These are phyloP conservation scores for Arthromyces matolae DNA, from an alignment of 768 basidiomycete species.

Conservation along the genomic window DNA sequence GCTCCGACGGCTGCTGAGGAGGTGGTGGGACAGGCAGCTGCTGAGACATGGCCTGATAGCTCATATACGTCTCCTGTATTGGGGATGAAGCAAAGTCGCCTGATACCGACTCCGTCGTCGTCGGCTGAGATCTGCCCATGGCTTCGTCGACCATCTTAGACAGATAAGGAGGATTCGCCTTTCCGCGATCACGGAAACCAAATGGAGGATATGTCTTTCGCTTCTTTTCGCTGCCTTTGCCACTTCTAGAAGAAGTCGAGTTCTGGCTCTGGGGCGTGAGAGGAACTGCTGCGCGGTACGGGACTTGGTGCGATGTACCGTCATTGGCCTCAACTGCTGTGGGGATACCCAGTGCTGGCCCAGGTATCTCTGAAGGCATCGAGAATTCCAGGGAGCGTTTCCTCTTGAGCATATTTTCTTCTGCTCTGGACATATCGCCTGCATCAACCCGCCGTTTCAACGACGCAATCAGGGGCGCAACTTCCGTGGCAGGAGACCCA, in stretches of 20 bases:
- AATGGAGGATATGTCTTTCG: slow-evolving; percentile 45
- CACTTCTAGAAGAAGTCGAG: slow-evolving; percentile 3
- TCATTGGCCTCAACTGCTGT: neutral
- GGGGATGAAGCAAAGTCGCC: neutral
- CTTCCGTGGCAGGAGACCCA: slow-evolving; percentile 16
- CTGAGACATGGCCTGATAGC: slow-evolving; percentile 2
- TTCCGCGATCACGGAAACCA: slow-evolving; percentile 45
- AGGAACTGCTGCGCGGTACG: neutral
- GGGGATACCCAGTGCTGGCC: too few species aligned
- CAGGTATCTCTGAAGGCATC: too few species aligned
- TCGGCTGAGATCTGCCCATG: neutral
- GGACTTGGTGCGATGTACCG: slow-evolving; percentile 6
- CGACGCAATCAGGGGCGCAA: slow-evolving; percentile 21
- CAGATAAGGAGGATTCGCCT: slow-evolving; percentile 22
- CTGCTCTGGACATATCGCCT: slow-evolving; percentile 14
- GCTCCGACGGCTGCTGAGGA: neutral
- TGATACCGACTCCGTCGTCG: neutral
- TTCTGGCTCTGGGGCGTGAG: neutral
- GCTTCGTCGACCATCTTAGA: slow-evolving; percentile 6
- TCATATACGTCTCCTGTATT: neutral
- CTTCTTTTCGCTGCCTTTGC: slow-evolving; percentile 34
- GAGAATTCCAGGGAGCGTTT: slow-evolving; percentile 24
- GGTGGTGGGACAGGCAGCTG: neutral
- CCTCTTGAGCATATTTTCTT: slow-evolving; percentile 27
- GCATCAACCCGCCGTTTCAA: slow-evolving; percentile 23